Base-by-base conservation (phyloP, 2,329 filamentous ascomycete genomes). In the Raffaelea arxii region DNA sequence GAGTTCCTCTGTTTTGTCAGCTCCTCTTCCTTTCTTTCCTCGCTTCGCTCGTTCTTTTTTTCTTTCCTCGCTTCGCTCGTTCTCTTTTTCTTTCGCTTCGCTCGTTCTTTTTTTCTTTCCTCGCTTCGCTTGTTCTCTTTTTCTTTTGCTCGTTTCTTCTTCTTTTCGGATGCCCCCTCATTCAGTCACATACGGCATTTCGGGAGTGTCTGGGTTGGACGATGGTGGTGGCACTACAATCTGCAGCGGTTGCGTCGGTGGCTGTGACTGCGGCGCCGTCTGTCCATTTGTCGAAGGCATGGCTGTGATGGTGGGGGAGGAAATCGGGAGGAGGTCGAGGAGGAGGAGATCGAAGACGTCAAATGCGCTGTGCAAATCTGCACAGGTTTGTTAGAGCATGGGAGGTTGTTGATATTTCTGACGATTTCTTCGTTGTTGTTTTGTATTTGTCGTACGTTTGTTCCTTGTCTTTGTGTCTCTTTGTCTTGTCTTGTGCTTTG, bases 191-290 rank as follows among this genome's bases (percentile, higher is more conserved):
- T 75, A 94, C 86, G 90, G 90, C 67, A 86, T 83, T 58, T 96
- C 90, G 25, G 89, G 90, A 21, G 89, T 95, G 53, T 87, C 84
- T 46, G 86, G 83, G 52, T 87, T 85, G 30, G 87, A 90, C 19
- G 83, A 80, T 48, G 86, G 83, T 51, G 86, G 86, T 39, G 88
- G 88, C 50, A 94, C 76, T 62, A 90, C 88, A 71, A 91, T 90
- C 52, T 91, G 67, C 49, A 84, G 90, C 21, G 82, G 83, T 54
- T 66, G 65, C 44, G 61, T 32, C 24, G 42, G 25, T n/a, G n/a
- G n/a, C n/a, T n/a, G n/a, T n/a, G n/a, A n/a, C 32, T 36, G 32
- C 16, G 32, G 6, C 14, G 32, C 19, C 16, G 32, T 36, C 16
- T 36, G 32, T 6, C 14, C 16, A 36, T n/a, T n/a, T n/a, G n/a